phyloP scores from a whole-genome alignment of 208 protist species.

The Leishmania tropica region DNA sequence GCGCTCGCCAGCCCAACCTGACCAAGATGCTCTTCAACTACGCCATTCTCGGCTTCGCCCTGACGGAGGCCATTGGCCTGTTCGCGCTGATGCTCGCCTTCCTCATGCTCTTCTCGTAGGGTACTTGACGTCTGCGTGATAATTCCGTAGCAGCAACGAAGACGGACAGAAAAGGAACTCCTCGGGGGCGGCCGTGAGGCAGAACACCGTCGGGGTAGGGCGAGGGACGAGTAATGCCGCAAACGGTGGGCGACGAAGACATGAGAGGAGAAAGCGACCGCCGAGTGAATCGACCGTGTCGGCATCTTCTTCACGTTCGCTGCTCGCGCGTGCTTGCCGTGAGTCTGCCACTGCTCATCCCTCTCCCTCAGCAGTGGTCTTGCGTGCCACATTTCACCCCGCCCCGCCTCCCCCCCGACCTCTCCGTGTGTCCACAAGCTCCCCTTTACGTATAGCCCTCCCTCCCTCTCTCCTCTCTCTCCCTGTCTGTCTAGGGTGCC shows the following conservation, averaged over 20 bases:
- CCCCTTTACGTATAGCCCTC: background rate
- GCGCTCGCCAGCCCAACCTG: conserved; percentile 89
- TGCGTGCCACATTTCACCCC: background rate
- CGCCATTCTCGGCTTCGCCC: conserved; percentile 92
- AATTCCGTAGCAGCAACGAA: background rate
- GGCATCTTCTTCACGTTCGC: background rate
- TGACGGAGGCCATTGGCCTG: conserved; percentile 92
- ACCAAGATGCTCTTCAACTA: conserved; percentile 94
- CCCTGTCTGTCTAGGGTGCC: background rate
- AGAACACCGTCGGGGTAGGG: too few relatives aligned
- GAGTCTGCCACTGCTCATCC: background rate
- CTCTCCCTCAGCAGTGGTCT: background rate
- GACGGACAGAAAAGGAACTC: too few relatives aligned
- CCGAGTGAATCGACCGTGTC: background rate
- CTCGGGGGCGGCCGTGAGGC: background rate
- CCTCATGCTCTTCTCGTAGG: conserved; percentile 94
- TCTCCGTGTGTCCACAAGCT: too few relatives aligned
- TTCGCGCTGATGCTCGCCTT: conserved; percentile 93
- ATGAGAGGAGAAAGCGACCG: background rate
- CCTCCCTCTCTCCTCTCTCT: background rate
- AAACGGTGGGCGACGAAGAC: background rate
- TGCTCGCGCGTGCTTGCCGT: background rate
- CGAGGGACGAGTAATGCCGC: background rate
- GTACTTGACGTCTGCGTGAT: background rate
- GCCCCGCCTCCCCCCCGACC: background rate